Base-by-base conservation (phyloP, 352 stramenopile genomes). In the Pythium chondricola region DNA sequence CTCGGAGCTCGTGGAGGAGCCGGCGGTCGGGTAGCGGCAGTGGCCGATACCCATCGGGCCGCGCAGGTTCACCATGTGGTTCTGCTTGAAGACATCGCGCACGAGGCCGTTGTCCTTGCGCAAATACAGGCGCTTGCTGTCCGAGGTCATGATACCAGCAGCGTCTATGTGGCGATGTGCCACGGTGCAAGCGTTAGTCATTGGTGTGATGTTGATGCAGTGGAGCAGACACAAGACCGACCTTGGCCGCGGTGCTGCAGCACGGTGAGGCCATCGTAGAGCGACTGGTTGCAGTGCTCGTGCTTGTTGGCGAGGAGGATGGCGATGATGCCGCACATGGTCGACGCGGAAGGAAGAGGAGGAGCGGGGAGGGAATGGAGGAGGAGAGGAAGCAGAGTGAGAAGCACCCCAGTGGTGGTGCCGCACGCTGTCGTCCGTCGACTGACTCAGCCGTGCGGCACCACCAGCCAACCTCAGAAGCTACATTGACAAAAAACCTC, bases 41-140 rank as follows among this genome's bases (percentile, higher is more conserved):
- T 99, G 97, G 36, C 95, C 97, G 26, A 99, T 90, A 46, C 97
- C 97, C 62, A 98, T 93, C 60, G 96, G 90, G 18, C 97, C 97
- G 17, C 76, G 74, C 49, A 99, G 74, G 42, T 94, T 88, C 5
- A 96, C 59, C 93, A 99, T 98, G 75, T 98, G 91, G 71, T 98
- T 95, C 61, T 97, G 89, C 63, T 98, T 97, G 73, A 99, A 99
- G 35, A 99, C 96, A 58, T 99, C 95, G 43, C 95, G 92, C 45
- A 98, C 95, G 46, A 98, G 81, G n/a, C 96, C 96, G 62, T 98
- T 98, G 74, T 99, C 96, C 75, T 99, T 98, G 56, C 95, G 88
- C 51, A 99, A 71, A 67, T 98, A 97, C 27, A 98, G 76, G 18
- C 93, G 88, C 56, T 94, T 88, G 48, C 83, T 87, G 63, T 93